Percentiles rank a stretch among this genome's conserved stretches.
phyloP scores from a whole-genome alignment of 257 asterid genomes.

The Datura wrightii region DNA sequence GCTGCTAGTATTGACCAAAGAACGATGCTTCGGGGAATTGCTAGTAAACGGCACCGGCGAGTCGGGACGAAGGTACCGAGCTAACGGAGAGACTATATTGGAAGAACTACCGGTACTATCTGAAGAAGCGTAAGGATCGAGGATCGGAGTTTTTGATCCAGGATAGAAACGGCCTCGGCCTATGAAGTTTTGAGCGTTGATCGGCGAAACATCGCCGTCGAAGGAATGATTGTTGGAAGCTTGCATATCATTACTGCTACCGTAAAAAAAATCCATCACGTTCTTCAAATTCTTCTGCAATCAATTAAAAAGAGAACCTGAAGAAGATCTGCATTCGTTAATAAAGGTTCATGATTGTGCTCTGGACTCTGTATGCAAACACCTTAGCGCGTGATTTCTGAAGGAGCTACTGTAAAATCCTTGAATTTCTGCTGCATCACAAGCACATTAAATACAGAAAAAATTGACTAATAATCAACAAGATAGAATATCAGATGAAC shows the following conservation, averaged over 20 bases:
- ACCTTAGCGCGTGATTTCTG: neutral
- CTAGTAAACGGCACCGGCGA: constrained; percentile 24
- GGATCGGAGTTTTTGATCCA: constrained; percentile 33
- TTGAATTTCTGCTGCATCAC: neutral
- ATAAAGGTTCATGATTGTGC: neutral
- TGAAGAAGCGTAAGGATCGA: constrained; percentile 66
- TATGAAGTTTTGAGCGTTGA: constrained; percentile 40
- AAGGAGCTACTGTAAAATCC: too few relatives aligned
- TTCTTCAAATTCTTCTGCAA: constrained; percentile 39
- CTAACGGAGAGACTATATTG: constrained; percentile 41
- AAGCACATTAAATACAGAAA: neutral
- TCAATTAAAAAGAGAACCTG: constrained; percentile 10
- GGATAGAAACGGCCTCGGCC: constrained; percentile 43
- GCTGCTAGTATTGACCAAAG: constrained; percentile 24
- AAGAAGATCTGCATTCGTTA: neutral
- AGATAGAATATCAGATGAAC: neutral
- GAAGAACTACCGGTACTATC: constrained; percentile 52
- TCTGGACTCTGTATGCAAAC: neutral
- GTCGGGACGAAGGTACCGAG: constrained; percentile 30
- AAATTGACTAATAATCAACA: neutral
- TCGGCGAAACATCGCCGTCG: constrained; percentile 47
- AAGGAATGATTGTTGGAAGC: constrained; percentile 47
- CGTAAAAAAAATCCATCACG: constrained; percentile 53
- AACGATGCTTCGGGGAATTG: constrained; percentile 5
- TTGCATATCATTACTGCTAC: constrained; percentile 38